A percentile compares a stretch with the other conserved stretches of the same genome.
Conservation (phyloP, 1,284 basidiomycete genomes). For the Anthracocystis panici-leucophaei region DNA sequence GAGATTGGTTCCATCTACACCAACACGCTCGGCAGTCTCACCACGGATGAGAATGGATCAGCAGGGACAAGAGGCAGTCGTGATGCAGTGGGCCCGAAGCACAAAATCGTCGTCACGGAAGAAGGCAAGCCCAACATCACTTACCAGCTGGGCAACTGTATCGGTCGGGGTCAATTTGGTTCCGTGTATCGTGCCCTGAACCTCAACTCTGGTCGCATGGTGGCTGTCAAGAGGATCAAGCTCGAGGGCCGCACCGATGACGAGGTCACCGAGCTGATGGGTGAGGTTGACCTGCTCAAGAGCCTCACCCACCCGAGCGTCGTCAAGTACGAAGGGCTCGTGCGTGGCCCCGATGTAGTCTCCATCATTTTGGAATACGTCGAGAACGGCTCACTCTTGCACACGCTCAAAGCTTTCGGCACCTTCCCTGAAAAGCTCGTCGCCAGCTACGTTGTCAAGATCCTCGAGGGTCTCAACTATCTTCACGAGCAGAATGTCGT, state of each 20-base stretch:
- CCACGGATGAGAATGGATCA: conserved; percentile 46
- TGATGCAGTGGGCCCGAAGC: conserved; percentile 66
- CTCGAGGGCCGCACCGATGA: conserved; percentile 95
- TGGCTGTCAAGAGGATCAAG: conserved; percentile 93
- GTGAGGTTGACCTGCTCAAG: conserved; percentile 98
- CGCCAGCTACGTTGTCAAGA: conserved; percentile 88
- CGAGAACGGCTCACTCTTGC: conserved; percentile 76
- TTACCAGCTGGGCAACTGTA: conserved; percentile 81
- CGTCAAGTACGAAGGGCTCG: conserved; percentile 90
- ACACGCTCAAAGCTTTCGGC: conserved; percentile 77
- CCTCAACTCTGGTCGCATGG: conserved; percentile 72
- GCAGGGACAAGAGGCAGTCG: conserved; percentile 33
- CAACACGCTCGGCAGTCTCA: conserved; percentile 56
- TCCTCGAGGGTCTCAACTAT: conserved; percentile 94
- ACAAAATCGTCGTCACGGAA: conserved; percentile 83
- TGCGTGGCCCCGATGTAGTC: conserved; percentile 53
- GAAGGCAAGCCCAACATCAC: conserved; percentile 82
- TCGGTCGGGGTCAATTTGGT: conserved; percentile 95
- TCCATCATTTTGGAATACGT: conserved; percentile 74
- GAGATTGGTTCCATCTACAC: conserved; percentile 61
- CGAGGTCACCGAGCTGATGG: conserved; percentile 98
- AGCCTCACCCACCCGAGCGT: conserved; percentile 95
- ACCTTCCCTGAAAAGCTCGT: conserved; percentile 94
- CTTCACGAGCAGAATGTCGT: conserved; percentile 86
- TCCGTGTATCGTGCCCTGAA: conserved; percentile 93